phyloP scores from a whole-genome alignment of 768 basidiomycete species.

The Cystofilobasidium capitatum region DNA sequence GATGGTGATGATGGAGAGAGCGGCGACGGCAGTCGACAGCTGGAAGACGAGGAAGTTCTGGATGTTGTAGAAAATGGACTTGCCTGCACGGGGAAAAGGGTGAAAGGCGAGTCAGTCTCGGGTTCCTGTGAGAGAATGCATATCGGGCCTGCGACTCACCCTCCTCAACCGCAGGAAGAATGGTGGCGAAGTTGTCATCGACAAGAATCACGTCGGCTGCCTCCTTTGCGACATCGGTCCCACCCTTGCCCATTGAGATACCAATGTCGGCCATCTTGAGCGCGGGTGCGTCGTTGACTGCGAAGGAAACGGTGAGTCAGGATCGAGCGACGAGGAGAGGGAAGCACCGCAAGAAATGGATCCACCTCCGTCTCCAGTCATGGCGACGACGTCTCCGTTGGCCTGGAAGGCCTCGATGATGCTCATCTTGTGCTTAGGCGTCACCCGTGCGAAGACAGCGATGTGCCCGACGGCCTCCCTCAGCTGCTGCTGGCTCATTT shows the following conservation, averaged over 20 bases:
- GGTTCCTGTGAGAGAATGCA: not conserved
- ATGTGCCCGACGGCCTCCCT: constrained; percentile 68
- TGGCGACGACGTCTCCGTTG: constrained; percentile 80
- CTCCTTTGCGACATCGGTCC: constrained; percentile 98
- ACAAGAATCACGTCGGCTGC: constrained; percentile 97
- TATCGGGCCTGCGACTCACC: constrained; percentile 44
- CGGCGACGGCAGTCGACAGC: constrained; percentile 91
- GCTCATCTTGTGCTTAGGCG: constrained; percentile 94
- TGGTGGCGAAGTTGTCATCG: constrained; percentile 93
- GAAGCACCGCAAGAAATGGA: constrained; percentile 18
- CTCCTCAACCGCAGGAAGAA: constrained; percentile 88
- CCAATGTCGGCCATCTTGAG: constrained; percentile 97
- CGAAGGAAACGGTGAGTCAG: not conserved
- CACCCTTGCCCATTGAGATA: constrained; percentile 93
- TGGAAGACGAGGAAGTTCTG: constrained; percentile 96
- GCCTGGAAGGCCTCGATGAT: constrained; percentile 90
- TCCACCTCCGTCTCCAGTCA: constrained; percentile 93
- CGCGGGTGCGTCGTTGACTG: constrained; percentile 92
- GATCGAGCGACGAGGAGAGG: not conserved
- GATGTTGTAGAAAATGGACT: constrained; percentile 97
- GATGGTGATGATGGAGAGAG: constrained; percentile 84
- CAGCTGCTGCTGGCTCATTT: constrained; percentile 68
- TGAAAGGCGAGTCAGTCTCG: constrained; percentile 25
- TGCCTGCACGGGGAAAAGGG: constrained; percentile 46
- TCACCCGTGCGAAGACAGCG: constrained; percentile 87